Percentiles rank a stretch among this genome's conserved stretches.
phyloP scores from a whole-genome alignment of 257 asterid genomes.

The Nicotiana otophora region DNA sequence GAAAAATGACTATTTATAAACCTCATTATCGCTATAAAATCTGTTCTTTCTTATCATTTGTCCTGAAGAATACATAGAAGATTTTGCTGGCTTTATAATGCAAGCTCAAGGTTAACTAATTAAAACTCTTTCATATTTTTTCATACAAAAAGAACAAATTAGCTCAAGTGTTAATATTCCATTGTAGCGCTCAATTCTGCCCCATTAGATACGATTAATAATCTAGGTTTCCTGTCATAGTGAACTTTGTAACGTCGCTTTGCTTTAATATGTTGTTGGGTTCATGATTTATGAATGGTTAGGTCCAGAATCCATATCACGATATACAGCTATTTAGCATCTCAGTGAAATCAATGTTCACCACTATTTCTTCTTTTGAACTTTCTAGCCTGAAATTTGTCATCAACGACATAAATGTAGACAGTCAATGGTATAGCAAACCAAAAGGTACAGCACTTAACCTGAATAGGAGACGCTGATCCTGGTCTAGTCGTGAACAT shows the following conservation, averaged over 20 bases:
- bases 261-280: neutral
- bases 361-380: neutral
- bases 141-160: too few species aligned
- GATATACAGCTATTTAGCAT: neutral
- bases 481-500: slow-evolving; percentile 97
- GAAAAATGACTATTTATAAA: neutral
- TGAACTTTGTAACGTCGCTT: too few species aligned
- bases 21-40: neutral
- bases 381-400: neutral
- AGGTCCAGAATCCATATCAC: neutral
- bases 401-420: neutral
- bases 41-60: neutral
- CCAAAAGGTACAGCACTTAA: neutral
- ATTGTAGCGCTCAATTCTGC: too few species aligned
- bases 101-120: neutral
- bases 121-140: neutral
- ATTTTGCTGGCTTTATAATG: neutral
- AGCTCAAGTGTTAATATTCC: too few species aligned
- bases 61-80: neutral
- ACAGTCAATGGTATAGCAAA: neutral
- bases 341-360: neutral
- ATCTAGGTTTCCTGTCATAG: too few species aligned
- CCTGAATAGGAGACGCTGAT: slow-evolving; percentile 94
- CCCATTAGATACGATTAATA: too few species aligned
- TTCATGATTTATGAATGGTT: neutral